Evolutionary conservation across 805 yeast species (phyloP), one percentile per base, ranked within the genome.

Genomic region (baker's yeast (Saccharomyces cerevisiae)): DNA sequence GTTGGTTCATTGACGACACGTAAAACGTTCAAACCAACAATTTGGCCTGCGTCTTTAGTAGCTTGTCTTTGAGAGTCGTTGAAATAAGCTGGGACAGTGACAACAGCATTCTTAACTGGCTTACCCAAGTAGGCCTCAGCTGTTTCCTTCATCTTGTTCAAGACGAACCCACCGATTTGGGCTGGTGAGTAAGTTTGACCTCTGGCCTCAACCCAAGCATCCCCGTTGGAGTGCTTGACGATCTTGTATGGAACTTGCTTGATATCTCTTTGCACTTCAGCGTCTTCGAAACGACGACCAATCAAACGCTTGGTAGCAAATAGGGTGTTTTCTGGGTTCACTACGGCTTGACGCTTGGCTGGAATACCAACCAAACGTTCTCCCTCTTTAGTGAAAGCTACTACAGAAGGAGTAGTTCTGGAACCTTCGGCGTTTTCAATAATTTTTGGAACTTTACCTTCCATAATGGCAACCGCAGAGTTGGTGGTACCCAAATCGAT

Each of bases 91-190:
- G 94, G 94, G n/a, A 87, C 94, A 1, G 95, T 87, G 51, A 87
- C 87, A 53, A 87, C 94, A 72, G 97, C 96, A 73, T 89, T 87
- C 78, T 82, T 83, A 64, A 85, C 92, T 48, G 84, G 69, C 81
- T 89, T 89, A 75, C 95, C 94, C 65, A 89, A 78, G 79, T 87
- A 85, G 60, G 88, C 84, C 76, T 89, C 96, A 61, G 97, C 97
- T 62, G 97, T 91, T 79, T 91, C 97, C 84, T 90, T 91, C 97
- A 90, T 91, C 82, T 90, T 91, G 83, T 88, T 89, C 69, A 90
- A 82, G 61, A 90, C 79, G 69, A 90, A 88, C 54, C 97, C 96
- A 68, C 97, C 97, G 65, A 90, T 87, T 75, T 90, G 97, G 56
- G 95, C 91, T 53, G 97, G 97, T 51, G 97, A 90, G 79, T 90